Conservation (phyloP, 768 basidiomycete genomes). For the Kwoniella pini region DNA sequence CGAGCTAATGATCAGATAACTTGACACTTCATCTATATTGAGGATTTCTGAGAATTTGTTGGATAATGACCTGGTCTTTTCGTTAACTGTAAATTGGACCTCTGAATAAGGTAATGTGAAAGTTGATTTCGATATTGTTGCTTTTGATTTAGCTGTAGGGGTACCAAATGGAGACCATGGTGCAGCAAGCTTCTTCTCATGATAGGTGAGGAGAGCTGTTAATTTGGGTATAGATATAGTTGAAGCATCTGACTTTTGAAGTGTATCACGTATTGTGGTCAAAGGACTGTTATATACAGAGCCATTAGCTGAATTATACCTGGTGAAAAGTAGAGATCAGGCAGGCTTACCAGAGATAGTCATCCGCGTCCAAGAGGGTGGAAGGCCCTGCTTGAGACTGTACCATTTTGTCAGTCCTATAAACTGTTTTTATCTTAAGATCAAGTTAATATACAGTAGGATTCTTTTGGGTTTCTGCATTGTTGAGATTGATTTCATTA, state of each 20-base stretch:
- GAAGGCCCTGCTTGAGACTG: slow-evolving; percentile 19
- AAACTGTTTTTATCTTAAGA: too few relatives aligned
- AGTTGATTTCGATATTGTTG: slow-evolving; percentile 67
- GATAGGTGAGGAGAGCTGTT: slow-evolving; percentile 22
- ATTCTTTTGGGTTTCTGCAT: too few relatives aligned
- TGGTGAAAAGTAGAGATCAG: not conserved
- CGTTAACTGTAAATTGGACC: slow-evolving; percentile 64
- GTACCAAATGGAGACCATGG: slow-evolving; percentile 64
- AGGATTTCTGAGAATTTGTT: slow-evolving; percentile 71
- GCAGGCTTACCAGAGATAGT: slow-evolving; percentile 34
- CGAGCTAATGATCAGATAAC: slow-evolving; percentile 70
- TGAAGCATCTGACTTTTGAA: slow-evolving; percentile 25
- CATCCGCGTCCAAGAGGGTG: slow-evolving; percentile 17
- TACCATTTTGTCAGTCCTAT: not conserved
- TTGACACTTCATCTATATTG: slow-evolving; percentile 77
- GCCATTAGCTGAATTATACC: too few relatives aligned
- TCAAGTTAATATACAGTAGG: too few relatives aligned
- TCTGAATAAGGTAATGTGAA: slow-evolving; percentile 68
- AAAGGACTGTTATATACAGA: slow-evolving; percentile 31
- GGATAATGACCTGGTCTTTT: slow-evolving; percentile 69
- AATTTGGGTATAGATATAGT: slow-evolving; percentile 31
- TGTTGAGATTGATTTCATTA: not conserved
- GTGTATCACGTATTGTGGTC: slow-evolving; percentile 38
- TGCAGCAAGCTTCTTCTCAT: slow-evolving; percentile 24
- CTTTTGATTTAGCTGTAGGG: slow-evolving; percentile 68